Conservation (phyloP, 257 asterid species). For the Perilla frutescens region DNA sequence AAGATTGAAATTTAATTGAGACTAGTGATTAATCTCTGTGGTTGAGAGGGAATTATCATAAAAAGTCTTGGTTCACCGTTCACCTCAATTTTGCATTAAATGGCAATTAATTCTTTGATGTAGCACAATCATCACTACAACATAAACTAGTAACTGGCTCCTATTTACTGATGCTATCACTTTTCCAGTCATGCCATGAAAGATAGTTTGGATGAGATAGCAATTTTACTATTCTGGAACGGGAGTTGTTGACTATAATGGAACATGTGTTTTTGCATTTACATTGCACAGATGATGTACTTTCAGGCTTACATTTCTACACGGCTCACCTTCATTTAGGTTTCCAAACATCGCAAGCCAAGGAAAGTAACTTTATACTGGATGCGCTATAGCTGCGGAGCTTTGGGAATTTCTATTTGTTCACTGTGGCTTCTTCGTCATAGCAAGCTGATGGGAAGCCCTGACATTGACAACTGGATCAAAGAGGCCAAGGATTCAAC, state of each 20-base stretch:
- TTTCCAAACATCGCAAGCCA: constrained; percentile 82
- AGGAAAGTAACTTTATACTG: constrained; percentile 76
- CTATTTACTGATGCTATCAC: no score
- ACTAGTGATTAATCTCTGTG: not conserved
- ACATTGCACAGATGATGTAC: constrained; percentile 14
- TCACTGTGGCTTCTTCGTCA: constrained; percentile 98
- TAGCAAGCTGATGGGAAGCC: constrained; percentile 93
- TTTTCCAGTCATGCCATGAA: not conserved
- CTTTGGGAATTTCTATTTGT: constrained; percentile 71
- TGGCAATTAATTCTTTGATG: not conserved
- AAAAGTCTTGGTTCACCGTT: not conserved
- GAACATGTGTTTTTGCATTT: constrained; percentile 20
- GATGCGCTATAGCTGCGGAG: constrained; percentile 89
- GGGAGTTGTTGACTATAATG: constrained; percentile 21
- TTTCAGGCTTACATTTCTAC: constrained; percentile 23
- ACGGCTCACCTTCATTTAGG: constrained; percentile 55
- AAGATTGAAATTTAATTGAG: not conserved
- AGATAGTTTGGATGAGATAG: constrained; percentile 16
- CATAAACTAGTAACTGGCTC: not conserved
- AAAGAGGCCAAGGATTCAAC: constrained; percentile 87
- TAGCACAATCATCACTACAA: not conserved
- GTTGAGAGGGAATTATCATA: not conserved
- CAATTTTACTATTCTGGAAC: constrained; percentile 30
- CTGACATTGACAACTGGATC: constrained; percentile 96
- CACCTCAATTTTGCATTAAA: not conserved